Conservation (phyloP, 1,139 yeast species). For the Suhomyces terraborum region DNA sequence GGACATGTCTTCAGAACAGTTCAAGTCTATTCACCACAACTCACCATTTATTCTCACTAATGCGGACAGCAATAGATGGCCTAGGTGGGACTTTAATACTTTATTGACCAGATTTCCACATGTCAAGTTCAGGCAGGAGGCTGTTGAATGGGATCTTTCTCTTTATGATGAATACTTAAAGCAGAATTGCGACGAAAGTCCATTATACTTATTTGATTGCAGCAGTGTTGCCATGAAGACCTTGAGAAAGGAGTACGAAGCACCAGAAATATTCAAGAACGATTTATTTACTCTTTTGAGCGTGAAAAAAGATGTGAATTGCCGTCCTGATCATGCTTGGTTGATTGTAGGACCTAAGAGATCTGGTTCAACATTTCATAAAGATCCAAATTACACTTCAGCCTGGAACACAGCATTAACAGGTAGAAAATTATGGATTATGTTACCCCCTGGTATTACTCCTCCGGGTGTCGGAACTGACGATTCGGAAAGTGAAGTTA, state of each 20-base stretch:
- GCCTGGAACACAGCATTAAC: constrained; percentile 85
- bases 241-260: constrained; percentile 53
- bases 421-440: constrained; percentile 83
- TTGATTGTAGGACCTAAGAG: constrained; percentile 78
- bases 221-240: constrained; percentile 62
- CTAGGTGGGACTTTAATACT: constrained; percentile 59
- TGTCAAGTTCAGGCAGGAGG: constrained; percentile 76
- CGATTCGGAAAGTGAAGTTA: constrained; percentile 82
- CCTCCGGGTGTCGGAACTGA: constrained; percentile 90
- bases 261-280: constrained; percentile 54
- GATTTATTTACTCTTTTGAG: constrained; percentile 53
- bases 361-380: constrained; percentile 88
- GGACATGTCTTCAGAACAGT: constrained; percentile 43
- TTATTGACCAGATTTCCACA: constrained; percentile 57
- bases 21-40: constrained; percentile 48
- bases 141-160: constrained; percentile 74
- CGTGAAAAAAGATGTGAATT: constrained; percentile 35
- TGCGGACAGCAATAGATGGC: constrained; percentile 52
- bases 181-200: constrained; percentile 73
- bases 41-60: constrained; percentile 69
- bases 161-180: constrained; percentile 63
- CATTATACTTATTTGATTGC: constrained; percentile 84
- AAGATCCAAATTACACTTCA: constrained; percentile 86
- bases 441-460: constrained; percentile 73
- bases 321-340: constrained; percentile 92